Evolutionary conservation across 495 filamentous ascomycete genomes (phyloP).

Genomic region (Hypoxylon cercidicola): DNA sequence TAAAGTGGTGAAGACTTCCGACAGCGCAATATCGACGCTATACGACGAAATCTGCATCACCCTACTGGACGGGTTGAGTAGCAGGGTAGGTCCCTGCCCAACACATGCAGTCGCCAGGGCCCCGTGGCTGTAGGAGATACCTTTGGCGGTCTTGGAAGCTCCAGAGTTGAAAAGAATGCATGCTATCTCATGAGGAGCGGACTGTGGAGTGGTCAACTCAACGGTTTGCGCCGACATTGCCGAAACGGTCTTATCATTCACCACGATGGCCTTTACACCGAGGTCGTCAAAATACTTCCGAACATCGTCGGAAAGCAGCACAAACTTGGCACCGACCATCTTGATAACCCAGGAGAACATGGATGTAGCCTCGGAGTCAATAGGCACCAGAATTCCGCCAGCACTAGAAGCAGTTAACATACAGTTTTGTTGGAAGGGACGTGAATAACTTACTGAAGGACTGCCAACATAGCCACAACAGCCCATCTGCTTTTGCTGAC

Average conservation of each 20-base stretch:
- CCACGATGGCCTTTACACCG: conserved; percentile 48
- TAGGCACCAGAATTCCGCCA: conserved; percentile 56
- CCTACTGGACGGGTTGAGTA: conserved; percentile 60
- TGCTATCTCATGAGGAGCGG: conserved; percentile 51
- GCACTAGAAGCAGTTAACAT: conserved; percentile 40
- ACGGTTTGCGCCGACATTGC: conserved; percentile 50
- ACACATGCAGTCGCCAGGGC: conserved; percentile 55
- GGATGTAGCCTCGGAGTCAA: conserved; percentile 53
- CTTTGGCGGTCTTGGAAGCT: conserved; percentile 47
- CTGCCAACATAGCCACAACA: conserved; percentile 58
- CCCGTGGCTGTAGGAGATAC: conserved; percentile 57
- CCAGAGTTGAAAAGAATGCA: conserved; percentile 55
- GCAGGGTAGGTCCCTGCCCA: conserved; percentile 60
- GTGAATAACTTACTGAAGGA: conserved; percentile 52
- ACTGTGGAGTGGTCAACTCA: conserved; percentile 29
- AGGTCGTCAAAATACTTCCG: conserved; percentile 43
- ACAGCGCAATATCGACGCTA: conserved; percentile 73
- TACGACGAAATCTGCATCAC: conserved; percentile 76
- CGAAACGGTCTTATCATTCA: conserved; percentile 46
- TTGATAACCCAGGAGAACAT: conserved; percentile 56
- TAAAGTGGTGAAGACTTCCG: conserved; percentile 73
- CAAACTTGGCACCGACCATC: conserved; percentile 51
- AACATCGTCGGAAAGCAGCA: conserved; percentile 50
- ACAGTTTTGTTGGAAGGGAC: background rate
- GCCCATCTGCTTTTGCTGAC: conserved; percentile 58